These are phyloP conservation scores for Starmerella gropengiesseri DNA, from an alignment of 805 yeast species.

Conservation along the genomic window DNA sequence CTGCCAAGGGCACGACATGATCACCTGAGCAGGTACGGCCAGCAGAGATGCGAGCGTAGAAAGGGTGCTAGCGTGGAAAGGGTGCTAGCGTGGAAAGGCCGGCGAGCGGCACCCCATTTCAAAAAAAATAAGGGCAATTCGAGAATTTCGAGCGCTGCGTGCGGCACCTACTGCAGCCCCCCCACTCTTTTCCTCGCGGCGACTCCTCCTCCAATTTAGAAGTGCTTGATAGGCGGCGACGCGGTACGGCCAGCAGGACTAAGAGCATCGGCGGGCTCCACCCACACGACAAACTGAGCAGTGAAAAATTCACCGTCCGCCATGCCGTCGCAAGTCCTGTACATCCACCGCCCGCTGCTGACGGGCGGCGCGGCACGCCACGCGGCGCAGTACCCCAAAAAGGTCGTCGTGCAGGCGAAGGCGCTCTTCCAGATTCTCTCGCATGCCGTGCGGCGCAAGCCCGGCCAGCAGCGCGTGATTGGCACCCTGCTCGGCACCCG, in stretches of 20 bases:
- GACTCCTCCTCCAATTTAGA: too few relatives aligned
- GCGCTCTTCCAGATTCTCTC: constrained; percentile 71
- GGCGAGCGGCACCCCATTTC: too few relatives aligned
- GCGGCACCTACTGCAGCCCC: too few relatives aligned
- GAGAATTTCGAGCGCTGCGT: too few relatives aligned
- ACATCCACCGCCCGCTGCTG: constrained; percentile 18
- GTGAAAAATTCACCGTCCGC: constrained; percentile 9
- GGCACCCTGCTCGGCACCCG: constrained; percentile 75
- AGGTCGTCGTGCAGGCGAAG: constrained; percentile 50
- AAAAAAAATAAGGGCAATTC: too few relatives aligned
- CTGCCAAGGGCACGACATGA: not conserved
- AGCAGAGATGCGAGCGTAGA: too few relatives aligned
- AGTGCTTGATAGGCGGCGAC: not conserved
- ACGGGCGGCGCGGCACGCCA: constrained; percentile 22
- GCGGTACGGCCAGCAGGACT: not conserved
- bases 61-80: not conserved
- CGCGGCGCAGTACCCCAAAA: constrained; percentile 23
- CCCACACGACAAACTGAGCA: not conserved
- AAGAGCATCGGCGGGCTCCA: too few relatives aligned
- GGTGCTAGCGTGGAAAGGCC: not conserved
- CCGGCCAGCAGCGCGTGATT: constrained; percentile 49
- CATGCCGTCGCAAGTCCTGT: constrained; percentile 18
- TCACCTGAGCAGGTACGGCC: not conserved
- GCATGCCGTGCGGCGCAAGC: constrained; percentile 48
- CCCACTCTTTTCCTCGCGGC: too few relatives aligned